Base-by-base conservation (phyloP, 768 basidiomycete species). In the Coprinopsis cinerea region DNA sequence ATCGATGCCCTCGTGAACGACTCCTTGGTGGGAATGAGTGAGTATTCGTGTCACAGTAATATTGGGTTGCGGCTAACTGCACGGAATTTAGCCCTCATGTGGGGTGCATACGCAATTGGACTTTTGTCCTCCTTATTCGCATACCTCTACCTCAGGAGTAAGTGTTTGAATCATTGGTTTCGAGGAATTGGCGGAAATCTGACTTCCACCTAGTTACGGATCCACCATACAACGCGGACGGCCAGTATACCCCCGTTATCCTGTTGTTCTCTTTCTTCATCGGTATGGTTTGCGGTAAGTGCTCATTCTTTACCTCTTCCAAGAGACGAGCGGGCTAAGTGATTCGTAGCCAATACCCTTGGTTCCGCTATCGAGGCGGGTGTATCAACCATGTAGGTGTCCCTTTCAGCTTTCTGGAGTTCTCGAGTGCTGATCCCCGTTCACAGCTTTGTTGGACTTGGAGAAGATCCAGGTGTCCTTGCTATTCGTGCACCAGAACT, bases 1-100 rank as follows among this genome's bases (percentile, higher is more conserved):
- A 84, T 92, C 54, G 88, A 90, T 61, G 86, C 85, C 10, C 68
- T 92, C 9, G 75, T 92, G 55, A 91, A 92, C 58, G 90, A 92
- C 60, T 87, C 84, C 1, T 72, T 92, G 15, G 83, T 91, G 44
- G 77, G 82, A 53, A 85, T 87, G 72, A 83, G 83, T 85, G 59
- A 65, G 83, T 65, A 0, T 43, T 13, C 23, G 20, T 3, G 11
- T 50, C 22, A 10, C 10, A 10, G 37, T 7, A 10, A 40, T 11
- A 40, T 11, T 10, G 7, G 37, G 42, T 55, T 39, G n/a, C 45
- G 43, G 7, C 44, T 11, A n/a, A 26, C 15, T 17, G 25, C 22
- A 6, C 30, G 7, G 30, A 32, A 32, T 32, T 32, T 49, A 84
- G 85, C 85, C 0, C 63, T 88, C 56, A 87, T 77, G 1, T 89